A percentile compares a stretch with the other conserved stretches of the same genome.
phyloP scores from a whole-genome alignment of 2,329 filamentous ascomycete species.

The Alternaria rosae region DNA sequence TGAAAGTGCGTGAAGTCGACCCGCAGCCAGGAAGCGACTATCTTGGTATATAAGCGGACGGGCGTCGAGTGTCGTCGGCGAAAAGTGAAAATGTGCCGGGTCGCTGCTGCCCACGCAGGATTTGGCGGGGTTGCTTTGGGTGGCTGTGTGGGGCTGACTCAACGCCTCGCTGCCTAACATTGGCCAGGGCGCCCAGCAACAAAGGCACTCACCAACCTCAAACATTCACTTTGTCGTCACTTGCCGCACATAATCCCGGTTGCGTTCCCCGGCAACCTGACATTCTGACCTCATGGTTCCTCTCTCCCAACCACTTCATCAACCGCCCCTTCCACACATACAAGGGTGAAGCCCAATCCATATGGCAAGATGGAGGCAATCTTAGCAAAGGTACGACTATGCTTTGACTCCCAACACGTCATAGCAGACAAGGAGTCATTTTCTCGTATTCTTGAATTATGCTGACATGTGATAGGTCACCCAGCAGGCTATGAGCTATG shows the following conservation, averaged over 20 bases:
- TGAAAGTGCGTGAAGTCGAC: neutral
- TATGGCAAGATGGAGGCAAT: slow-evolving; percentile 72
- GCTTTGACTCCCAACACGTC: slow-evolving; percentile 6
- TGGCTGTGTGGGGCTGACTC: slow-evolving; percentile 26
- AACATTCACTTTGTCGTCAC: neutral
- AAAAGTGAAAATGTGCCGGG: slow-evolving; percentile 32
- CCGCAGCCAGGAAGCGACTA: slow-evolving; percentile 14
- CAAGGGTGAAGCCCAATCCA: slow-evolving; percentile 4
- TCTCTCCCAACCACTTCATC: neutral
- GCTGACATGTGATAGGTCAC: slow-evolving; percentile 61
- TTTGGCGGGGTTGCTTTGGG: slow-evolving; percentile 29
- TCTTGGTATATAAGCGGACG: slow-evolving; percentile 6
- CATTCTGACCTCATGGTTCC: slow-evolving; percentile 5
- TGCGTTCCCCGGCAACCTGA: neutral
- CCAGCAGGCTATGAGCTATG: slow-evolving; percentile 88
- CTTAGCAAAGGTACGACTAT: slow-evolving; percentile 62
- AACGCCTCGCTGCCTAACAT: slow-evolving; percentile 34
- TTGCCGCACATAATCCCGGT: neutral
- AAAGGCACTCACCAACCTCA: slow-evolving; percentile 22
- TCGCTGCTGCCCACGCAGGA: slow-evolving; percentile 28
- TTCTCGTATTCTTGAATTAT: neutral
- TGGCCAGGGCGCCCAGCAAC: slow-evolving; percentile 27
- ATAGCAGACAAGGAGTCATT: neutral
- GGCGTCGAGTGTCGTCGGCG: slow-evolving; percentile 20
- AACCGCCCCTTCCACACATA: neutral